Conservation (phyloP, 169 alveolate species). For the Plasmodium sp. region DNA sequence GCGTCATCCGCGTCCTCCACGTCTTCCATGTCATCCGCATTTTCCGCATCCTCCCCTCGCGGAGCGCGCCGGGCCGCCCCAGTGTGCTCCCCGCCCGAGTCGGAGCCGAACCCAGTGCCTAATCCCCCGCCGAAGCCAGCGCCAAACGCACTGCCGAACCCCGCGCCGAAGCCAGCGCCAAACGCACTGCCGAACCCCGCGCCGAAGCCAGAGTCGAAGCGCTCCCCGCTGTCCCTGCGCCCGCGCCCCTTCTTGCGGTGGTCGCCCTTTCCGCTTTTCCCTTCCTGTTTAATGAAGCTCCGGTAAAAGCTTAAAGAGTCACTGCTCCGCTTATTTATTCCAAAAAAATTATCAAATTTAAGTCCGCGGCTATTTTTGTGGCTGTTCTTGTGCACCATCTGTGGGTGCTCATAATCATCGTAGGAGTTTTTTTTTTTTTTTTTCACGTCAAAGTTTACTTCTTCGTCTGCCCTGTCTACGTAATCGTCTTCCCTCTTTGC, state of each 20-base stretch:
- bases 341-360: conserved; percentile 32
- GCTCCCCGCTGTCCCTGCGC: not conserved
- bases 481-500: conserved; percentile 22
- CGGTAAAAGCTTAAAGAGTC: conserved; percentile 1
- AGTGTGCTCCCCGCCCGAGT: not conserved
- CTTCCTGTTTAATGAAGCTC: not conserved
- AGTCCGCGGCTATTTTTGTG: not conserved
- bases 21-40: not conserved
- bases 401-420: not conserved
- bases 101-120: not conserved
- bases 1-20: not conserved
- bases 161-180: too few relatives aligned
- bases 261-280: not conserved
- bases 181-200: not conserved
- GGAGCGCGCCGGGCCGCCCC: not conserved
- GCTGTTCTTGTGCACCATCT: not conserved
- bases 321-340: conserved; percentile 5
- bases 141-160: not conserved
- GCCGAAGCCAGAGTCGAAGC: not conserved
- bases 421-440: conserved; percentile 15
- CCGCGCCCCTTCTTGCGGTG: not conserved
- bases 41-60: not conserved
- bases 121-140: too few relatives aligned
- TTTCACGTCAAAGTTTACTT: not conserved
- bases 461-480: conserved; percentile 16